These are phyloP conservation scores for Boletus calvinii DNA, from an alignment of 1,284 basidiomycete species.

Conservation along the genomic window DNA sequence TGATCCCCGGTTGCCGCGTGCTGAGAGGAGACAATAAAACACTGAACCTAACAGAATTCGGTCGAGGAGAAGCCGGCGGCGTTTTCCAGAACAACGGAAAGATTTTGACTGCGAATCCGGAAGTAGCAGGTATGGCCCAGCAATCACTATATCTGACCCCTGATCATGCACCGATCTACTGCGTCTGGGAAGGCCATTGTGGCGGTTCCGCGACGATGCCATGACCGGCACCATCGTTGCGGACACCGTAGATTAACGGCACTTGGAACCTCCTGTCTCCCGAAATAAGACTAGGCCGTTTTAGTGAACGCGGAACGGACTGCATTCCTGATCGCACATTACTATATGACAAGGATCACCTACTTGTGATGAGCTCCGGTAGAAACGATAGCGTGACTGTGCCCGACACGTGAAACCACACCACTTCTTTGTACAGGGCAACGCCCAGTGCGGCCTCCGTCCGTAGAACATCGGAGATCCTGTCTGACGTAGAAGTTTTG, in stretches of 20 bases:
- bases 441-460: conserved; percentile 8
- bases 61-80: conserved; percentile 24
- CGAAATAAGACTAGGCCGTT: conserved; percentile 8
- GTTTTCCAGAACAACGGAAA: conserved; percentile 24
- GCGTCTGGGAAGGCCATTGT: conserved; percentile 28
- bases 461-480: conserved; percentile 17
- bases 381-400: conserved; percentile 1
- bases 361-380: conserved; percentile 6
- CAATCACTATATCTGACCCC: conserved; percentile 27
- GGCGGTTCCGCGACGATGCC: conserved; percentile 28
- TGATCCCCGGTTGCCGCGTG: conserved; percentile 7
- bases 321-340: conserved; percentile 5
- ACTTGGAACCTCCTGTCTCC: conserved; percentile 8
- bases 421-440: conserved; percentile 5
- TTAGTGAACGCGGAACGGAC: conserved; percentile 6
- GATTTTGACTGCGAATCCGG: conserved; percentile 30
- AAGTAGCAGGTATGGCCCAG: conserved; percentile 29
- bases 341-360: conserved; percentile 1
- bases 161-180: conserved; percentile 31
- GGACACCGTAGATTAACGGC: conserved; percentile 27
- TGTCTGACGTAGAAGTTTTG: conserved; percentile 4
- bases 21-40: not conserved
- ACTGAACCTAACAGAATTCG: conserved; percentile 5
- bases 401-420: not conserved
- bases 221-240: conserved; percentile 29